Evolutionary conservation across 805 yeast species (phyloP).

Genomic region (Candida caryicola): DNA sequence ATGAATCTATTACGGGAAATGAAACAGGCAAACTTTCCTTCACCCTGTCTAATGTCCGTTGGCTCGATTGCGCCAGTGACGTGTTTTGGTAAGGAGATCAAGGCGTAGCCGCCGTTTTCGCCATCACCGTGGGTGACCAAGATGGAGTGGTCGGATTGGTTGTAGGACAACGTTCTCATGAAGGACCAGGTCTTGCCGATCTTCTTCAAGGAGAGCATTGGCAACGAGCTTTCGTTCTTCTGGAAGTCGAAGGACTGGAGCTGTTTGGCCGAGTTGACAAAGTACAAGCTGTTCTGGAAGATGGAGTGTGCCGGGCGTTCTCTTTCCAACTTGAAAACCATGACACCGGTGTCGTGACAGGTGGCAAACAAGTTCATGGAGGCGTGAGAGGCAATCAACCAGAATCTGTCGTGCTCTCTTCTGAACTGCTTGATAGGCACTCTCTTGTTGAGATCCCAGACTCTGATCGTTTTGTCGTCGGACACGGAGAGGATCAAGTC

Average conservation of each 20-base stretch:
- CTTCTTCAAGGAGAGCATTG: constrained; percentile 79
- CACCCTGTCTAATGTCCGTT: constrained; percentile 71
- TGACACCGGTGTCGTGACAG: constrained; percentile 95
- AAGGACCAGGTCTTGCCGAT: constrained; percentile 85
- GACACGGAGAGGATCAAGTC: constrained; percentile 90
- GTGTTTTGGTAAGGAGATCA: constrained; percentile 77
- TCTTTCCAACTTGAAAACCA: constrained; percentile 95
- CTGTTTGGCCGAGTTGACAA: constrained; percentile 80
- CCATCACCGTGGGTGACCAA: constrained; percentile 77
- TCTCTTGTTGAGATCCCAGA: constrained; percentile 95
- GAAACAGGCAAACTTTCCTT: constrained; percentile 82
- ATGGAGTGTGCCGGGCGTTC: constrained; percentile 90
- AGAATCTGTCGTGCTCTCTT: constrained; percentile 90
- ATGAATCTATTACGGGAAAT: constrained; percentile 95
- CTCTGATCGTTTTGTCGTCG: constrained; percentile 93
- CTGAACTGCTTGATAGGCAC: constrained; percentile 91
- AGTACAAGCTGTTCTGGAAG: constrained; percentile 70
- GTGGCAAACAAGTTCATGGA: constrained; percentile 89
- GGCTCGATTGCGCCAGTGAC: constrained; percentile 94
- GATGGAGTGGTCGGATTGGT: constrained; percentile 87
- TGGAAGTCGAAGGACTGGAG: constrained; percentile 75
- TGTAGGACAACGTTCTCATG: constrained; percentile 80
- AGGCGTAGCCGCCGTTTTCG: constrained; percentile 65
- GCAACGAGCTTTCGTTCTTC: constrained; percentile 63
- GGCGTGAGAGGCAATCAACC: constrained; percentile 91